Conservation (phyloP, 2,329 filamentous ascomycete species). For the Thelonectria blattea region DNA sequence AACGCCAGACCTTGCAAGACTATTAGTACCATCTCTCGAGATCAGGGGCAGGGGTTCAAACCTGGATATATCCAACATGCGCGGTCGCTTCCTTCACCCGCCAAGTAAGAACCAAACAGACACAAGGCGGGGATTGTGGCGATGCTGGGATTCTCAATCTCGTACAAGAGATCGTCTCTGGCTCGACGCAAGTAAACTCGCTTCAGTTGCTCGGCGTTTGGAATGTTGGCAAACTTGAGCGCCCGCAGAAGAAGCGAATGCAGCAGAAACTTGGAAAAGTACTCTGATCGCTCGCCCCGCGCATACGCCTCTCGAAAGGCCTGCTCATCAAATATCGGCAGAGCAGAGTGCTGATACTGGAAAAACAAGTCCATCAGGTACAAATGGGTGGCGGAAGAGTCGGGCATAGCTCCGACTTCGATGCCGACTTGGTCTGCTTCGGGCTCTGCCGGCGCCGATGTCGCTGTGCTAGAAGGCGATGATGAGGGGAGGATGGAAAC, state of each 20-base stretch:
- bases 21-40: not conserved
- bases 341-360: not conserved
- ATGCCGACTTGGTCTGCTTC: not conserved
- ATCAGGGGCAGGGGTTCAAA: not conserved
- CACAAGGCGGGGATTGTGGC: not conserved
- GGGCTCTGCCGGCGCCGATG: not conserved
- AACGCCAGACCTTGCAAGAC: not conserved
- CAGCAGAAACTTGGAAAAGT: not conserved
- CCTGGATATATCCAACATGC: slow-evolving; percentile 3
- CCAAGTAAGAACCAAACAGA: not conserved
- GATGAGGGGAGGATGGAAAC: not conserved
- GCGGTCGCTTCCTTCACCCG: not conserved
- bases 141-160: slow-evolving; percentile 4
- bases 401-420: not conserved
- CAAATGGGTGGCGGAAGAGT: not conserved
- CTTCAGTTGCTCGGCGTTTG: not conserved
- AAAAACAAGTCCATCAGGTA: not conserved
- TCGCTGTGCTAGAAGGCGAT: not conserved
- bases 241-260: not conserved
- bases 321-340: not conserved
- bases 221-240: slow-evolving; percentile 1
- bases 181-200: not conserved
- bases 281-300: not conserved
- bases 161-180: not conserved
- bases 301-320: not conserved